Evolutionary conservation across 2,329 filamentous ascomycete genomes (phyloP), one percentile per base, ranked within the genome.

Genomic region (Epicoccum nigrum): DNA sequence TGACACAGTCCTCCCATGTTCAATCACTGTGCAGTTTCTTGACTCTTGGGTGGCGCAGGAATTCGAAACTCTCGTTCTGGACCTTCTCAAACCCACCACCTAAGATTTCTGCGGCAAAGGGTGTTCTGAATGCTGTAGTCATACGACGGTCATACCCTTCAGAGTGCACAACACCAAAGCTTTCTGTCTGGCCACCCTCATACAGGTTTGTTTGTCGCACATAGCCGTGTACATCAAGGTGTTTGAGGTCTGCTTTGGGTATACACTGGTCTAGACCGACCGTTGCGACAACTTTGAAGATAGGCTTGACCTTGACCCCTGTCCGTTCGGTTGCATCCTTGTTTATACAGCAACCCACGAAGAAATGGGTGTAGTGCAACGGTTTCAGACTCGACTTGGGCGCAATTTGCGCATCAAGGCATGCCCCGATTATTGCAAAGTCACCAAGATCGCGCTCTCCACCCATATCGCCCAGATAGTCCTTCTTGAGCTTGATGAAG

Each of bases 401-500:
- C 7, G 86, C 88, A 55, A 85, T 83, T 41, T 79, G 76, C 3
- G 87, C 75, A 58, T 91, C 83, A 60, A 88, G 92, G 15, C 84
- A 84, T 5, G 85, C 92, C 0, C 90, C 92, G 3, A 96, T 77
- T 1, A 93, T 80, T 2, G 88, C 86, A 66, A 96, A 89, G 69
- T 96, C 92, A 8, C 89, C 89, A 7, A 74, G 45, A 42, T 75
- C 72, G 17, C 70, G 62, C 23, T 91, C 84, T 54, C 95, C 92
- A 1, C 91, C 90, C 67, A 93, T 84, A 2, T 85, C 85, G 20
- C 82, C 79, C 30, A 96, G 83, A 63, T 95, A 96, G 64, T 94
- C 90, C 71, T 96, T 96, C 72, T 96, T 96, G 33, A 96, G 73
- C 73, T 96, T 96, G 64, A 96, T 89, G 68, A 85, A 88, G 49